Evolutionary conservation across 164 flowering plant genomes (phyloP).

Genomic region (Berberis thunbergii): DNA sequence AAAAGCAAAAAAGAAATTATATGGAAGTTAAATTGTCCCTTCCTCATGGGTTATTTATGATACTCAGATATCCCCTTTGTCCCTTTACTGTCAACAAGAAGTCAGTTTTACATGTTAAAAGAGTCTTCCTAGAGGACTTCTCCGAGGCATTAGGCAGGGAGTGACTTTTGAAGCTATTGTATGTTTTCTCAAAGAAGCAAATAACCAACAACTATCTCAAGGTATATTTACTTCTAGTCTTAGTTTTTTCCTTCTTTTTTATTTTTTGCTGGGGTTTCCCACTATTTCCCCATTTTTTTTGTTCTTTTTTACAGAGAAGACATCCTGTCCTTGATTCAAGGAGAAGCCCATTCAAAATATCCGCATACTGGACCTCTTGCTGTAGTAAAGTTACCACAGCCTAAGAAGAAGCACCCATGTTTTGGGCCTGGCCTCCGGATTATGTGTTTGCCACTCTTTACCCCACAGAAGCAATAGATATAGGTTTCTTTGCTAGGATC

Average conservation of each 20-base stretch:
- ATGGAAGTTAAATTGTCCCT: background rate
- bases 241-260: background rate
- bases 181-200: background rate
- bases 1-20: no score
- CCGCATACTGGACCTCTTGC: conserved; percentile 66
- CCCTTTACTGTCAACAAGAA: conserved; percentile 1
- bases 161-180: background rate
- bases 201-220: background rate
- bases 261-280: background rate
- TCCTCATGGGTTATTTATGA: background rate
- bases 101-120: conserved; percentile 1
- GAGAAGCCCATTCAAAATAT: conserved; percentile 71
- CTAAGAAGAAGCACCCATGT: conserved; percentile 76
- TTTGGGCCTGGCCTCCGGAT: conserved; percentile 69
- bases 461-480: conserved; percentile 67
- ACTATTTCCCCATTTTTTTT: background rate
- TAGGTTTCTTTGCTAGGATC: conserved; percentile 18
- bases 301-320: background rate
- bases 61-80: background rate
- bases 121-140: background rate
- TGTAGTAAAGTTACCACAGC: conserved; percentile 88
- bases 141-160: conserved; percentile 1
- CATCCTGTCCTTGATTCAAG: conserved; percentile 17
- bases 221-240: background rate
- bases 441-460: conserved; percentile 50